Percentiles rank a stretch among this genome's conserved stretches.
These are phyloP conservation scores for Knufia fluminis DNA, from an alignment of 2,329 filamentous ascomycete genomes.

Conservation along the genomic window DNA sequence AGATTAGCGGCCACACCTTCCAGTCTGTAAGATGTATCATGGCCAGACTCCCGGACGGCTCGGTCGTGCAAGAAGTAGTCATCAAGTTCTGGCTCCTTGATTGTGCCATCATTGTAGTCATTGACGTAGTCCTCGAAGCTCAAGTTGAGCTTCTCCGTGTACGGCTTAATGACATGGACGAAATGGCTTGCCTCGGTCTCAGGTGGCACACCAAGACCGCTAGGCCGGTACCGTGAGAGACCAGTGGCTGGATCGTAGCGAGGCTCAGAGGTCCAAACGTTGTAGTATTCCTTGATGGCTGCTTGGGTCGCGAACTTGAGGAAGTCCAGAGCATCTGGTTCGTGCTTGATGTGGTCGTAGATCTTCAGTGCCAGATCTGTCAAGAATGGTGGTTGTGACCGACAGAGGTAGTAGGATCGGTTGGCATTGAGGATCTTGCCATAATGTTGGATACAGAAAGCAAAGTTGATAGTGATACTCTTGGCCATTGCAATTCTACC, in stretches of 20 bases:
- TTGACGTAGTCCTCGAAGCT: constrained; percentile 73
- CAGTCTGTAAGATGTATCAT: constrained; percentile 90
- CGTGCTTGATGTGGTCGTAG: constrained; percentile 85
- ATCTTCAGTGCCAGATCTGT: constrained; percentile 95
- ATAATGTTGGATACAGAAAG: constrained; percentile 97
- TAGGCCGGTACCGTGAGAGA: constrained; percentile 74
- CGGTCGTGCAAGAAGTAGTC: constrained; percentile 95
- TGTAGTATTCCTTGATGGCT: constrained; percentile 94
- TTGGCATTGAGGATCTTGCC: constrained; percentile 98
- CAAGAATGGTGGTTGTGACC: constrained; percentile 91
- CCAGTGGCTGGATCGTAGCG: constrained; percentile 69
- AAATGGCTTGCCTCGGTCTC: constrained; percentile 88
- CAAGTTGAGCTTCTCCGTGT: constrained; percentile 75
- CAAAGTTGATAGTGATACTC: constrained; percentile 91
- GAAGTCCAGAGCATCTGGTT: constrained; percentile 72
- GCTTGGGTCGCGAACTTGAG: constrained; percentile 70
- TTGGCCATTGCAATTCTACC: constrained; percentile 81
- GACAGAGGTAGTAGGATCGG: constrained; percentile 84
- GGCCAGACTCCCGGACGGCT: constrained; percentile 88
- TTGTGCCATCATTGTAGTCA: constrained; percentile 70
- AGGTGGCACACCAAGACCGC: constrained; percentile 76
- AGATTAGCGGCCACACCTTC: constrained; percentile 80
- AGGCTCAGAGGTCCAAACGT: constrained; percentile 73
- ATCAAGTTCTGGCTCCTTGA: constrained; percentile 80
- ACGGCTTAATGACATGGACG: constrained; percentile 70